phyloP scores from a whole-genome alignment of 192 early-diverging fungal species.

The Oehlia diaphana region DNA sequence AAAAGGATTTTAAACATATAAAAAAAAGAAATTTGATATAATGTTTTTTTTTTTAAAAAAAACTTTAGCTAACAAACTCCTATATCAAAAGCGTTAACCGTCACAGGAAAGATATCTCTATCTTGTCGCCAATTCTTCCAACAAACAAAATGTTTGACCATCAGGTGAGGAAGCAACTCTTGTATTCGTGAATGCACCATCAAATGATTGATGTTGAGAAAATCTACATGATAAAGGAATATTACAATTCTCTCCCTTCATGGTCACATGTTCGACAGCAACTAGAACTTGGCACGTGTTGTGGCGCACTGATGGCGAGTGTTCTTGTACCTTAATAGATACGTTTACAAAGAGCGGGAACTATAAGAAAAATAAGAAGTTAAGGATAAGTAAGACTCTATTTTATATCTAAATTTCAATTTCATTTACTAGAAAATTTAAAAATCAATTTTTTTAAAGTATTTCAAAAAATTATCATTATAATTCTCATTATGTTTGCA shows the following conservation, averaged over 20 bases:
- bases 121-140: not conserved
- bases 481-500: too few species aligned
- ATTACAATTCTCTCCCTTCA: not conserved
- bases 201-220: not conserved
- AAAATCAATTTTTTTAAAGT: too few species aligned
- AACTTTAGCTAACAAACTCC: too few species aligned
- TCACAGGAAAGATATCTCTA: too few species aligned
- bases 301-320: not conserved
- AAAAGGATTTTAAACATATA: too few species aligned
- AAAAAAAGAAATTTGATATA: too few species aligned
- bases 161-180: not conserved
- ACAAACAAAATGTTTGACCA: not conserved
- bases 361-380: not conserved
- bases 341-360: constrained; percentile 46
- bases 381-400: not conserved
- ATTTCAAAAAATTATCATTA: too few species aligned
- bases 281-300: constrained; percentile 9
- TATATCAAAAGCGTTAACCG: too few species aligned
- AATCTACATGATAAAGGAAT: not conserved
- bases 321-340: constrained; percentile 28
- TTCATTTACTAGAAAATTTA: too few species aligned
- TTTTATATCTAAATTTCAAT: too few species aligned
- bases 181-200: not conserved
- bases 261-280: constrained; percentile 7
- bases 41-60: too few species aligned